Evolutionary conservation across 129 eudicot species (phyloP), one percentile per base, ranked within the genome.

Genomic region (Artemisia annua): DNA sequence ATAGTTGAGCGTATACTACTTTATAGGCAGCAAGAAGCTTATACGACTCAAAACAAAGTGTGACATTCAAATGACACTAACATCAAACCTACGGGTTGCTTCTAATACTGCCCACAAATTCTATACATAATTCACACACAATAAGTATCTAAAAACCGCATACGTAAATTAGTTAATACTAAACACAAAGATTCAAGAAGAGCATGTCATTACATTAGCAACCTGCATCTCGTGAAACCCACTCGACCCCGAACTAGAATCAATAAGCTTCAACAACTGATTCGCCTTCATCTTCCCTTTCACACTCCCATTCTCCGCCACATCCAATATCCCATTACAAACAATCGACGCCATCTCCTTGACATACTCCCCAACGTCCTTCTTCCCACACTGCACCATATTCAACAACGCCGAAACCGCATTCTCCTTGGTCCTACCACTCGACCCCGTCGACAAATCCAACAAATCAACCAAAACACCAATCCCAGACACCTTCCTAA

Each of bases 381-480:
- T 85, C 49, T 84, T 83, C 48, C 96, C 91, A 79, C 80, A 87
- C 69, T 78, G 83, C 72, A 86, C 86, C 87, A 90, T 70, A 69
- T 94, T 94, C 83, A 94, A 70, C 85, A 94, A 62, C 48, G 85
- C 91, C 0, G 93, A 80, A 63, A 94, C 91, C 8, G 97, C 91
- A 66, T 90, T 94, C 88, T 90, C 99, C 77, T 79, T 94, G 0
- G 85, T 81, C 78, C 93, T 66, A 24, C 2, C 4, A 66, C 89
- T 87, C 53, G 89, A 82, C 0, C 98, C 97, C 0, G 99, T 84
- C 0, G 90, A 77, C 9, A 58, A 55, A 82, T 86, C 97, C 84
- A 94, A 19, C 82, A 94, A 74, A 75, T 94, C 99, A 60, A 88
- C 84, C 97, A 94, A 76, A 14, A 90, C 91, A 13, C 83, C 86